Base-by-base conservation (phyloP, 208 protist genomes). In the Wallacemonas sp. region DNA sequence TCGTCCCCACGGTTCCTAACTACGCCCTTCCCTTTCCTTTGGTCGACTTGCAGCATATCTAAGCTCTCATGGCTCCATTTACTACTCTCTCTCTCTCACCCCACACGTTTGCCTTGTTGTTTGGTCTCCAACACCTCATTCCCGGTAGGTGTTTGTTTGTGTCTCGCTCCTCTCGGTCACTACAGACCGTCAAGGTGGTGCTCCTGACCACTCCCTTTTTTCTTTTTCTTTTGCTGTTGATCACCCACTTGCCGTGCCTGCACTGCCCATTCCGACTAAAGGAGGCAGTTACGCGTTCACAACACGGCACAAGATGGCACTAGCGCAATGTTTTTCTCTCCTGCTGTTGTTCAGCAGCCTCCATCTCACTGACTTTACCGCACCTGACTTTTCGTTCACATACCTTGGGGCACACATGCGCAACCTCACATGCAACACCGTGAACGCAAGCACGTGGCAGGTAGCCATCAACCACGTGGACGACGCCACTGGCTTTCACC, bases 401-500 rank as follows among this genome's bases (percentile, higher is more conserved):
- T 64, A 79, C 29, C 33, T 77, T 3, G 34, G 62, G 0, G 66
- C 63, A 0, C 60, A 66, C 48, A 34, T 76, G 38, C 64, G 63
- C 57, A 84, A 89, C 63, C 36, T 86, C 13, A 72, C 57, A 3
- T 89, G 78, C 55, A 29, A 6, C 4, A 29, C 61, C 5, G 41
- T 86, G 1, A 41, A 63, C 21, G 30, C 41, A 9, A 3, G 34
- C 12, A 4, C 4, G 17, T 44, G 38, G 34, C 55, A 46, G 13
- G 4, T 34, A 15, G 34, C 17, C 13, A 30, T 62, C 38, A 62
- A 62, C 50, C n/a, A 15, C 15, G 50, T 19, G 12, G 30, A 57
- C 9, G 9, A 39, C 50, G 5, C 8, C 30, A 57, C 50, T 32
- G 50, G 50, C 5, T 27, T 57, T 15, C 29, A 62, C 3, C 3